Base-by-base conservation (phyloP, 805 yeast genomes). In the Schizosaccharomyces cryophilus region DNA sequence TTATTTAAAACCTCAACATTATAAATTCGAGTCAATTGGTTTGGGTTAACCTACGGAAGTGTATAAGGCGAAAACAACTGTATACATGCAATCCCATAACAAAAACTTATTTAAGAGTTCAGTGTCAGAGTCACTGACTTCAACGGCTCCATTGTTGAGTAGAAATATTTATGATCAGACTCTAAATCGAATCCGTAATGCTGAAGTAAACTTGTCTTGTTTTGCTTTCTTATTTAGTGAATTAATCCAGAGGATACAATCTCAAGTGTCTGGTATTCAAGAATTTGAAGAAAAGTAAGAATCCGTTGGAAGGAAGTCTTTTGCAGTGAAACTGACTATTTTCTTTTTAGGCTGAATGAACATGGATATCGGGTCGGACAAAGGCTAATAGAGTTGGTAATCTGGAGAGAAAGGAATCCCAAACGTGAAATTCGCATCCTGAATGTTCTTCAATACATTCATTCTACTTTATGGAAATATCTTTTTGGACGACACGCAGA, bases 311-410 rank as follows among this genome's bases (percentile, higher is more conserved):
- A 35, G 40, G 13, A 35, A 35, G 5, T 1, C 29, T 7, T 59
- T 59, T 60, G 26, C 56, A 26, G 3, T 48, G n/a, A 15, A 24
- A 17, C 54, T 35, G 30, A 21, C 26, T 5, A 4, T 7, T 31
- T 11, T 17, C 4, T 5, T 5, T 11, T 13, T 2, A 72, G 82
- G 61, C 74, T 87, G 60, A 86, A 84, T 68, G 79, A 81, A 11
- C 71, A 85, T 54, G 95, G 95, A 0, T 85, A 86, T 68, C 80
- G 81, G 48, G 78, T 87, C 48, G 95, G 95, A 1, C 78, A 80
- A 62, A 78, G 86, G 64, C 75, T 78, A 64, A 71, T 86, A 42
- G 95, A 87, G 68, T 73, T 87, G 64, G 74, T 80, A 6, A 81
- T 84, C 42, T 67, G 84, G 55, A 73, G 95, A 62, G 87, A 82